A percentile compares a stretch with the other conserved stretches of the same genome.
phyloP scores from a whole-genome alignment of 2,329 filamentous ascomycete genomes.

The Dryadomyces sulphureus region DNA sequence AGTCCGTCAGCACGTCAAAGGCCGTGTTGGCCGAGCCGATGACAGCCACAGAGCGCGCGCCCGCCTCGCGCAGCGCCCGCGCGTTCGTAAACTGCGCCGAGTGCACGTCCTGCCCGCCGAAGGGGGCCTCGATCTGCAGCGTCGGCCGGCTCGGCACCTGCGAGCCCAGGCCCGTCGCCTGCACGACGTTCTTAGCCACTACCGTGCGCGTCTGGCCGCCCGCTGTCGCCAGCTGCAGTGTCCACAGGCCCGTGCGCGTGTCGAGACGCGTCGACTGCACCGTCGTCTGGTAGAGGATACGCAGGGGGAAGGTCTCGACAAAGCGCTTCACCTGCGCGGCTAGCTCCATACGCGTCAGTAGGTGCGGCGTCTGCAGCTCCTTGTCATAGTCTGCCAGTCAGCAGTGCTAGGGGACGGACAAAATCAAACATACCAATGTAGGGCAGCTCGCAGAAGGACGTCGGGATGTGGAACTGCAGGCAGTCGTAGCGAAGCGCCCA shows the following conservation, averaged over 20 bases:
- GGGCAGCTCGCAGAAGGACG: conserved; percentile 1
- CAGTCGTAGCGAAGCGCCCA: conserved; percentile 3
- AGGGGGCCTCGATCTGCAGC: neutral
- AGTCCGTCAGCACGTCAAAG: conserved; percentile 4
- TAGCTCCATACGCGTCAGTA: neutral
- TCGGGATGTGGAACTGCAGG: conserved; percentile 1
- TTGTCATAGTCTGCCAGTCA: neutral
- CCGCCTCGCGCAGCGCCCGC: neutral
- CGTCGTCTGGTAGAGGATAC: neutral
- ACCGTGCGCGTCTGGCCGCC: neutral
- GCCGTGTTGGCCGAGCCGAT: conserved; percentile 5
- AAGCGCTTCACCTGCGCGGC: conserved; percentile 1
- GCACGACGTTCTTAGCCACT: neutral
- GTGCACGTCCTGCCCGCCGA: neutral
- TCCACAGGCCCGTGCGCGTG: neutral
- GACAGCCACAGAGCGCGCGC: neutral
- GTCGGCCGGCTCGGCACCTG: conserved; percentile 1
- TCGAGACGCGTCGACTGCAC: conserved; percentile 1
- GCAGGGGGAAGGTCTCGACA: neutral
- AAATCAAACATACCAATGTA: neutral
- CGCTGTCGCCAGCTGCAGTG: neutral
- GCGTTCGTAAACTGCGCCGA: neutral
- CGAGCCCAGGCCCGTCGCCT: conserved; percentile 2
- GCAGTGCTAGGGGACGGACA: neutral
- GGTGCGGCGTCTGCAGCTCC: conserved; percentile 1